phyloP scores from a whole-genome alignment of 441 rosid species.

The Gossypium davidsonii region DNA sequence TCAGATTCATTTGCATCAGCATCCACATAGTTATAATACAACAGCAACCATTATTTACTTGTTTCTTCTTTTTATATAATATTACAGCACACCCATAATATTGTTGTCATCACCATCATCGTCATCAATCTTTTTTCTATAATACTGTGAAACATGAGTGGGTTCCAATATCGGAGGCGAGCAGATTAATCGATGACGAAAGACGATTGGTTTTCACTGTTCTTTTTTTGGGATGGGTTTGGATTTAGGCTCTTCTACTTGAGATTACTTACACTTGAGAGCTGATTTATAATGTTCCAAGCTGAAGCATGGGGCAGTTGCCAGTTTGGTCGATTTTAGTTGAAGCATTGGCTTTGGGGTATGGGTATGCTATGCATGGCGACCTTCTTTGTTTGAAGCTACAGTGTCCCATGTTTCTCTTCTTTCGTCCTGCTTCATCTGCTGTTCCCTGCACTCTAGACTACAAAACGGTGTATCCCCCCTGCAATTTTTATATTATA shows the following conservation, averaged over 20 bases:
- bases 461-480: conserved; percentile 73
- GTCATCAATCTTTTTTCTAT: neutral
- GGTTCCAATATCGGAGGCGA: neutral
- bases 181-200: neutral
- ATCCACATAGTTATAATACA: neutral
- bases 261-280: neutral
- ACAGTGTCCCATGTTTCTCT: conserved; percentile 23
- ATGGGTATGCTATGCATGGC: conserved; percentile 4
- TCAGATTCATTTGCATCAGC: conserved; percentile 6
- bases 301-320: conserved; percentile 14
- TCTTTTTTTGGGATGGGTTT: neutral
- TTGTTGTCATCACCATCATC: neutral
- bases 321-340: conserved; percentile 21
- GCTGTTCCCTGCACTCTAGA: conserved; percentile 57
- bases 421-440: conserved; percentile 49
- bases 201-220: neutral
- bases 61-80: neutral
- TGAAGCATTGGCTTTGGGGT: conserved; percentile 2
- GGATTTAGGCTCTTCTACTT: neutral
- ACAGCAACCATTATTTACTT: neutral
- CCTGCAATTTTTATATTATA: conserved; percentile 21
- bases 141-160: conserved; percentile 2
- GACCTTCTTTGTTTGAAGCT: conserved; percentile 15
- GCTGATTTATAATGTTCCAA: neutral
- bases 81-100: neutral